Base-by-base conservation (phyloP, 768 basidiomycete species). In the Serendipita sp. region DNA sequence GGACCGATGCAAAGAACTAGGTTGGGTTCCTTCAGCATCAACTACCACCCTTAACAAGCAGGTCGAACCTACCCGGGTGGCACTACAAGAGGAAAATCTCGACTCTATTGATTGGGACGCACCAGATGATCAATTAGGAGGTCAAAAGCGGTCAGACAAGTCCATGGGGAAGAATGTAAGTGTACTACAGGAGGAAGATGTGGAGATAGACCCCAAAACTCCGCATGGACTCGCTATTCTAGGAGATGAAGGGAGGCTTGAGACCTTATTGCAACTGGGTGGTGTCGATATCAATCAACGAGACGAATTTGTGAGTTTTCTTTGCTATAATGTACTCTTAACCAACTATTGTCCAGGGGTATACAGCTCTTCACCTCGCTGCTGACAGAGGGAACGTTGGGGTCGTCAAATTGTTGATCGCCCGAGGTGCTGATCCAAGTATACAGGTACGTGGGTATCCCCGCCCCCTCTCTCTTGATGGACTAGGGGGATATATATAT, bases 331-430 rank as follows among this genome's bases (percentile, higher is more conserved):
- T n/a, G 43, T 23, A 27, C 13, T 27, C 66, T 15, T 50, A 16
- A 50, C 16, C 44, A 63, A 52, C 6, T 48, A 63, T 65, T 64
- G 62, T 53, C 18, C 69, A 96, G 93, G 92, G 90, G 40, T 92
- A 91, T 71, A 89, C 91, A 0, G 80, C 92, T 5, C 74, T 96
- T 18, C 93, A 96, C 69, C 77, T 94, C 0, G 92, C 93, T 3
- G 82, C 85, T 31, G 93, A 96, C 72, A 77, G 92, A 69, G 93
- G 93, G 1, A 78, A 83, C 69, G 63, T 76, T 4, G 75, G 77
- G 0, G 74, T 81, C 2, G 86, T 87, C 1, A 73, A 78, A 67
- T 64, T 83, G 3, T 73, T 96, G 44, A 70, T 93, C 18, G 68
- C 76, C 23, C 75, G 76, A 62, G 90, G 88, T 3, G 91, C 86